Conservation (phyloP, 192 early-diverging fungal species). For the Coemansia sp. region DNA sequence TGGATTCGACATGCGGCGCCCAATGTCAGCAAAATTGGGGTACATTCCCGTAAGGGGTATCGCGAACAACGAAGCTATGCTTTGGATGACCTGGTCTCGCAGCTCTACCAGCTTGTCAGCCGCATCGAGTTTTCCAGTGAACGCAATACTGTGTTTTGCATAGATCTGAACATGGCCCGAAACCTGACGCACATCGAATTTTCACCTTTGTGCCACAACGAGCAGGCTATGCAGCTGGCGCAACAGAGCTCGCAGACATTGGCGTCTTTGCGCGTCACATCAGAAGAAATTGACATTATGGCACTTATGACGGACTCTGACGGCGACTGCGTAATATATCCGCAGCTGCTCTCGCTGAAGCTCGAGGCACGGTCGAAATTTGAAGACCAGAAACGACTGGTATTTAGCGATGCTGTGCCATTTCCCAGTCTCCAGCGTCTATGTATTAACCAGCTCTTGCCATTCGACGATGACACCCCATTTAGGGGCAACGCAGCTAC, state of each 20-base stretch:
- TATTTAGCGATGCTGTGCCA: neutral
- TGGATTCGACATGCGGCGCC: no score
- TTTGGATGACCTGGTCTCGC: neutral
- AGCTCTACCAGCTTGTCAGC: neutral
- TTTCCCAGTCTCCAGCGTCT: neutral
- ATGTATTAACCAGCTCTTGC: neutral
- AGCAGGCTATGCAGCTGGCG: neutral
- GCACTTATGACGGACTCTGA: neutral
- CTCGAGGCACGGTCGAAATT: neutral
- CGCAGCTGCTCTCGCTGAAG: neutral
- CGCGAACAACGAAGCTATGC: no score
- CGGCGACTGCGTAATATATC: neutral
- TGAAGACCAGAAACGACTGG: neutral
- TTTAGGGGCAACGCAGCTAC: neutral
- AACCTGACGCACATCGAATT: neutral
- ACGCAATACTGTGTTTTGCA: neutral
- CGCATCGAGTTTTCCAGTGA: neutral
- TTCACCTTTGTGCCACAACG: neutral
- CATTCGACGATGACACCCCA: neutral
- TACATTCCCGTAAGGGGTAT: no score
- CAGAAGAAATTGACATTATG: neutral
- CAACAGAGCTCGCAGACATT: neutral
- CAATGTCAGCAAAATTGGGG: no score
- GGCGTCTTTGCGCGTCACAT: neutral
- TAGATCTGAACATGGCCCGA: neutral